Evolutionary conservation across 1,284 basidiomycete genomes (phyloP).

Genomic region (Ustanciosporium gigantosporum): DNA sequence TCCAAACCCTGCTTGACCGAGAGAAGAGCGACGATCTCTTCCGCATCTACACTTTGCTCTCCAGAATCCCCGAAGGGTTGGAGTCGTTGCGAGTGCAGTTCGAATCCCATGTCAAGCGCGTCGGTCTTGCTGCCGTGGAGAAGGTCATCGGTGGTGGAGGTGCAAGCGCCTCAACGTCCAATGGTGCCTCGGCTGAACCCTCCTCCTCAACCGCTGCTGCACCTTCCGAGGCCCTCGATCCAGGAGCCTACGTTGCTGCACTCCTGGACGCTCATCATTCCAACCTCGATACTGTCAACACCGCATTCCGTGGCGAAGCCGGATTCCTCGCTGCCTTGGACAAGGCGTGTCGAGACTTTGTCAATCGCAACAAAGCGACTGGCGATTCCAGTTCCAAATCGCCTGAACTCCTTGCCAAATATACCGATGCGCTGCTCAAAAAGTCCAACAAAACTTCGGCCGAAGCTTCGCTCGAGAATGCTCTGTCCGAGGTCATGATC

Average conservation of each 20-base stretch:
- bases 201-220: constrained; percentile 61
- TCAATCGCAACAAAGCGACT: constrained; percentile 85
- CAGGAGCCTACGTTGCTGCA: constrained; percentile 92
- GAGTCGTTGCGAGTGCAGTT: constrained; percentile 91
- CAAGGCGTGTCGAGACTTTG: constrained; percentile 89
- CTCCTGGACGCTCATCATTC: constrained; percentile 87
- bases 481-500: constrained; percentile 90
- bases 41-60: constrained; percentile 90
- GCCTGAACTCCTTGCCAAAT: constrained; percentile 91
- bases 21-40: constrained; percentile 82
- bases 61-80: constrained; percentile 84
- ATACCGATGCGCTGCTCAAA: constrained; percentile 84
- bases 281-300: constrained; percentile 85
- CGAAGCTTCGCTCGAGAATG: constrained; percentile 85
- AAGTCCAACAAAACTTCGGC: constrained; percentile 93
- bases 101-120: constrained; percentile 89
- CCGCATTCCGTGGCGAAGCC: constrained; percentile 89
- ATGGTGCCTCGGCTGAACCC: constrained; percentile 14
- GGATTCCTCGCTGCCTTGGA: constrained; percentile 94
- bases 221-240: constrained; percentile 65
- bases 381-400: constrained; percentile 67
- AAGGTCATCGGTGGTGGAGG: constrained; percentile 68
- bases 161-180: constrained; percentile 63
- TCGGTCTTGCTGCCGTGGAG: constrained; percentile 80
- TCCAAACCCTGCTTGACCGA: constrained; percentile 86